Evolutionary conservation across 176 grass and related monocot species (phyloP), one percentile per base, ranked within the genome.

Genomic region (Coix lacrymajobi): DNA sequence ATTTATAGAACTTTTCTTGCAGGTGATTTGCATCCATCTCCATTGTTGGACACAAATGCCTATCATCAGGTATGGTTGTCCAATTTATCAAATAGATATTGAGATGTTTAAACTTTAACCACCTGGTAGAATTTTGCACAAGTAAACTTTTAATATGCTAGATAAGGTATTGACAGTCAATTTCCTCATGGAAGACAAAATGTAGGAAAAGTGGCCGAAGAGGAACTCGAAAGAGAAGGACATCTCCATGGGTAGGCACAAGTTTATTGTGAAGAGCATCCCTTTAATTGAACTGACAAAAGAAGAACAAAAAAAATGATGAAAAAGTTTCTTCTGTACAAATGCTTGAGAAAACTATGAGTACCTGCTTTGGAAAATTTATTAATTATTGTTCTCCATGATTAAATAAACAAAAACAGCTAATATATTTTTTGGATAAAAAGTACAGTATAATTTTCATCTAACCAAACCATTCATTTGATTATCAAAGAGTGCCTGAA

Each of bases 51-150:
- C 14, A 46, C 26, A n/a, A 22, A 49, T 13, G 16, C 38, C 32
- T 17, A 81, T 69, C 16, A 81, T 41, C 33, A 71, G 34, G 79
- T 81, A 69, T 69, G 4, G 13, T 79, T 79, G 8, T 57, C 4
- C 10, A 12, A 49, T 79, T 45, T 49, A 14, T 71, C 25, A 29
- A 58, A 57, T 37, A 54, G 22, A 69, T 56, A 51, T 28, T 54
- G 44, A 36, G 31, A 16, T 76, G 13, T 39, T 37, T 76, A 15
- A 60, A 76, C 20, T 62, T 62, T 62, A 61, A 61, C 30, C 73
- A 36, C 32, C 16, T 7, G 13, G n/a, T 71, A 71, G 4, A 71
- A 20, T n/a, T 65, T 66, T 11, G 40, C 19, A 48, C 61, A 33
- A 64, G 16, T 65, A 16, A 34, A 22, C 22, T 49, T 16, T 65